A percentile compares a stretch with the other conserved stretches of the same genome.
These are phyloP conservation scores for Candida krabiensis DNA, from an alignment of 805 yeast species.

Conservation along the genomic window DNA sequence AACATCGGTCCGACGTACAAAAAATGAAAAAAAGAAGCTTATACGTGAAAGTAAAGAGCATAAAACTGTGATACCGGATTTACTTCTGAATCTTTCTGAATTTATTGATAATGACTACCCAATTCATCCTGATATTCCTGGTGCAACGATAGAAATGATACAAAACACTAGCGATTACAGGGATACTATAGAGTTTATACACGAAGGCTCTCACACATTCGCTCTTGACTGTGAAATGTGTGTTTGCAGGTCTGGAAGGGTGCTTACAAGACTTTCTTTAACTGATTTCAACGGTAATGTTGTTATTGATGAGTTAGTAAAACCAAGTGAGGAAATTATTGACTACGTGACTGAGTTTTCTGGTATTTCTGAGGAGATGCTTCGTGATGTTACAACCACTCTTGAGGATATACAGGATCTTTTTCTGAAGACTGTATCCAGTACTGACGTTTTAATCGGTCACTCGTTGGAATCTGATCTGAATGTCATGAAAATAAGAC, in stretches of 20 bases:
- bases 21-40: slow-evolving; percentile 50
- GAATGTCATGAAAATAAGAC: slow-evolving; percentile 66
- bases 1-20: slow-evolving; percentile 54
- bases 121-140: slow-evolving; percentile 45
- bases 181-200: slow-evolving; percentile 52
- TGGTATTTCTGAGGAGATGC: slow-evolving; percentile 77
- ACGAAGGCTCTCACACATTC: slow-evolving; percentile 62
- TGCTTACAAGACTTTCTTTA: slow-evolving; percentile 74
- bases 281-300: slow-evolving; percentile 62
- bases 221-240: slow-evolving; percentile 97
- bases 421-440: slow-evolving; percentile 47
- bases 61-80: slow-evolving; percentile 49
- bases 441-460: slow-evolving; percentile 73
- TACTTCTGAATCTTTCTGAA: slow-evolving; percentile 50
- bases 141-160: slow-evolving; percentile 20
- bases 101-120: slow-evolving; percentile 52
- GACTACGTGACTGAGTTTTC: slow-evolving; percentile 85
- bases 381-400: slow-evolving; percentile 62
- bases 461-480: slow-evolving; percentile 89
- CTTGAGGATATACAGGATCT: slow-evolving; percentile 65
- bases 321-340: slow-evolving; percentile 70
- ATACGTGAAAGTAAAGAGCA: slow-evolving; percentile 32
- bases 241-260: slow-evolving; percentile 57
- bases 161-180: slow-evolving; percentile 44
- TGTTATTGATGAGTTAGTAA: slow-evolving; percentile 70